Evolutionary conservation across 2,329 filamentous ascomycete species (phyloP), one percentile per base, ranked within the genome.

Genomic region (Neofusicoccum sp.): DNA sequence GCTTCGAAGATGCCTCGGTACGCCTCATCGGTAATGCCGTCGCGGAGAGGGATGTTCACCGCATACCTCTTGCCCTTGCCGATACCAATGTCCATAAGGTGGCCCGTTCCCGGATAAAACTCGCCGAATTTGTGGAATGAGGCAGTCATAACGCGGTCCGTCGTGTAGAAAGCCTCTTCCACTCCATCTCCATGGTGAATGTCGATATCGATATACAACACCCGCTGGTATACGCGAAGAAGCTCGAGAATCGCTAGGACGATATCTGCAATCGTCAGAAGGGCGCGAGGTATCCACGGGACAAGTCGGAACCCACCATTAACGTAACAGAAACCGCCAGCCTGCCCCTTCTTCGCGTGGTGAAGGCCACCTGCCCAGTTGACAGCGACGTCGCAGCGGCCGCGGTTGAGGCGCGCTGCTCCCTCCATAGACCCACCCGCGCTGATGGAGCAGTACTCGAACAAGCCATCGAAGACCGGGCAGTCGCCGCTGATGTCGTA

Each of bases 361-460:
- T 99, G 95, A 33, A 99, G 85, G 9, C 95, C 95, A 39, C 95
- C 95, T n/a, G 93, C 95, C 95, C 95, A 99, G 71, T 96, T 96
- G 73, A 99, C 93, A 61, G 95, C 95, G 73, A 99, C 97, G 73
- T 98, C 92, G 36, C 93, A 92, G 78, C 97, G 91, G 54, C 88
- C 84, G 71, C 91, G 89, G 74, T 89, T 90, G 45, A 99, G 87
- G 74, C 96, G 96, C 65, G 92, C 87, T 14, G 95, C 93, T 14
- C 94, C 95, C 73, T 97, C 93, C 63, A 98, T 85, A 2, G 92
- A 96, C 43, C 91, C 92, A 39, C 95, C 95, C 1, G 92, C 90
- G 69, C 96, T 98, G 71, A 97, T 88, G 52, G 93, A 94, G 73
- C 94, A 96, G 79, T 97, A 99, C 73, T 96, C 89, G 80, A 92